Conservation (phyloP, 2,329 filamentous ascomycete genomes). For the Botrytis byssoidea region DNA sequence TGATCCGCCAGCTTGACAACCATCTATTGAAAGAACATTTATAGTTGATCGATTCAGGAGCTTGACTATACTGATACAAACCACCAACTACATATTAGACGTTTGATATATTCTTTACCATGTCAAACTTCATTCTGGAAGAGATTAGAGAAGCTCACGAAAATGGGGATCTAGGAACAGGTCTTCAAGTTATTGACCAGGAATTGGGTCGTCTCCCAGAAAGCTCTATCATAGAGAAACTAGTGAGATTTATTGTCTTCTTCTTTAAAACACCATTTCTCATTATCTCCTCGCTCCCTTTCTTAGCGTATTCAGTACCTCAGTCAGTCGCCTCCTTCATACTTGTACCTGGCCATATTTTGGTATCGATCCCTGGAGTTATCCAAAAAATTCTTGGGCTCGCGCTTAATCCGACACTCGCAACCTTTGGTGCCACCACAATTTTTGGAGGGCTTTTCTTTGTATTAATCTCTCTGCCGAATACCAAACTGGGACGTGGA, state of each 20-base stretch:
- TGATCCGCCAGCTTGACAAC: background rate
- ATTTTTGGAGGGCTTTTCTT: background rate
- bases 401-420: background rate
- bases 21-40: background rate
- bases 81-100: background rate
- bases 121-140: background rate
- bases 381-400: background rate
- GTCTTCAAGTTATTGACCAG: background rate
- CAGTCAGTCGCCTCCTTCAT: background rate
- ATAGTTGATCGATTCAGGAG: background rate
- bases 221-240: background rate
- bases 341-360: background rate
- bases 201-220: background rate
- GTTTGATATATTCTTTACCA: background rate
- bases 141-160: background rate
- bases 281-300: background rate
- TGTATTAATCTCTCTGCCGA: background rate
- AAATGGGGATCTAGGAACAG: background rate
- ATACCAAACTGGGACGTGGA: background rate
- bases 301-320: background rate
- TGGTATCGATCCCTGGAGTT: background rate
- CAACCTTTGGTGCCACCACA: background rate
- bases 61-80: background rate
- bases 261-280: background rate
- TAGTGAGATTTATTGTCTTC: rapidly evolving